Percentiles rank a stretch among this genome's conserved stretches.
Evolutionary conservation across 2,329 filamentous ascomycete species (phyloP).

Genomic region (Pseudogymnoascus sp.): DNA sequence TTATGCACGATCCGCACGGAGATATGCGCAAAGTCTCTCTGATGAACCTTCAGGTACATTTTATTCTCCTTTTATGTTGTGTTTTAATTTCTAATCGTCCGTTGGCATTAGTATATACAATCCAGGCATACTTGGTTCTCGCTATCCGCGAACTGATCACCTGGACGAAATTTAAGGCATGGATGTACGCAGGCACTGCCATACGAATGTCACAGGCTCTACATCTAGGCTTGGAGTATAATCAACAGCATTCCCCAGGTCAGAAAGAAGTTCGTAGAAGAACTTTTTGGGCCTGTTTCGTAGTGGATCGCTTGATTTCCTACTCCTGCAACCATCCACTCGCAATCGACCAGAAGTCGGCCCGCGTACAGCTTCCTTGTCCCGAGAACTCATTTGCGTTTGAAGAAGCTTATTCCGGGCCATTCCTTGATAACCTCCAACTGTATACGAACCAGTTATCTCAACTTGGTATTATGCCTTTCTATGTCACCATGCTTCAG

Average conservation of each 20-base stretch:
- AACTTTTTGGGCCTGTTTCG: conserved; percentile 14
- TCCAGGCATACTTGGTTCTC: conserved; percentile 14
- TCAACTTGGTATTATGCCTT: conserved; percentile 6
- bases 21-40: conserved; percentile 5
- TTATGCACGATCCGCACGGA: conserved; percentile 3
- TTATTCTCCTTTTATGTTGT: not conserved
- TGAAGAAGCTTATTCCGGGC: conserved; percentile 11
- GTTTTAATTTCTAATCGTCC: not conserved
- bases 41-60: conserved; percentile 12
- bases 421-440: not conserved
- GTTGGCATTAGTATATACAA: not conserved
- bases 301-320: conserved; percentile 13
- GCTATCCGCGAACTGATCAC: conserved; percentile 13
- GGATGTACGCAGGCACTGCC: conserved; percentile 15
- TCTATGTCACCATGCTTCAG: conserved; percentile 11
- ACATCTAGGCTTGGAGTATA: conserved; percentile 10
- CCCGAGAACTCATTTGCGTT: conserved; percentile 13
- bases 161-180: conserved; percentile 13
- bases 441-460: not conserved
- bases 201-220: conserved; percentile 16
- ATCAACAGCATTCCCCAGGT: conserved; percentile 12
- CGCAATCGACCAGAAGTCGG: not conserved
- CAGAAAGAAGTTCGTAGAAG: conserved; percentile 14
- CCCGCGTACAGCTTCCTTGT: conserved; percentile 12
- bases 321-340: conserved; percentile 14